Base-by-base conservation (phyloP, 306 rosid species). In the Prunus davidiana region DNA sequence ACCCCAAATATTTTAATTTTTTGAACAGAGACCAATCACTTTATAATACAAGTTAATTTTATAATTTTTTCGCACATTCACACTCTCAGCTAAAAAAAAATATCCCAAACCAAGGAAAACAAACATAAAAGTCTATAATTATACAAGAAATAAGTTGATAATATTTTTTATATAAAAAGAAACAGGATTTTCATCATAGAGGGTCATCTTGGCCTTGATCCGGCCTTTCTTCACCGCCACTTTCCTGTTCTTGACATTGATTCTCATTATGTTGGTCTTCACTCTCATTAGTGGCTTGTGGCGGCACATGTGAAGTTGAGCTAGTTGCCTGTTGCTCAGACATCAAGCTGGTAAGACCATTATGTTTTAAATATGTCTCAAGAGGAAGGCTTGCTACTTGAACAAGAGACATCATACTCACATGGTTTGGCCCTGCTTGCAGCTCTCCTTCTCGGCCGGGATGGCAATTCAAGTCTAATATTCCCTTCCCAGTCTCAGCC, bases 311-410 rank as follows among this genome's bases (percentile, higher is more conserved):
- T 66, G 98, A 86, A 12, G 90, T 74, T 27, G 95, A 84, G 75
- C 88, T 89, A 64, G 89, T 89, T 67, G 89, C 81, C 83, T 82
- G 93, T 77, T 88, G 95, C 76, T 94, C 96, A 8, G 91, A 67
- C 50, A 81, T 76, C 88, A 95, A 87, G 87, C 97, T 95, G 47
- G 92, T 67, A 56, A 92, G 93, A 58, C 99, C 99, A 73, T 91
- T 95, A 86, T 90, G 90, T 84, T 92, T 92, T 79, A 95, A 81
- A 80, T 92, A 92, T 2, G 90, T 83, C 54, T 90, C 93, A 52
- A 95, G 79, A 2, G 97, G 97, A 69, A 83, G 99, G 85, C 73
- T 88, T 30, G 99, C 99, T 61, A 88, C 94, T 83, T 92, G 88
- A 67, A 95, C 89, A 76, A 95, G 99, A 72, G 82, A 82, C 86